phyloP scores from a whole-genome alignment of 768 basidiomycete species.

The Tremella fuciformis region DNA sequence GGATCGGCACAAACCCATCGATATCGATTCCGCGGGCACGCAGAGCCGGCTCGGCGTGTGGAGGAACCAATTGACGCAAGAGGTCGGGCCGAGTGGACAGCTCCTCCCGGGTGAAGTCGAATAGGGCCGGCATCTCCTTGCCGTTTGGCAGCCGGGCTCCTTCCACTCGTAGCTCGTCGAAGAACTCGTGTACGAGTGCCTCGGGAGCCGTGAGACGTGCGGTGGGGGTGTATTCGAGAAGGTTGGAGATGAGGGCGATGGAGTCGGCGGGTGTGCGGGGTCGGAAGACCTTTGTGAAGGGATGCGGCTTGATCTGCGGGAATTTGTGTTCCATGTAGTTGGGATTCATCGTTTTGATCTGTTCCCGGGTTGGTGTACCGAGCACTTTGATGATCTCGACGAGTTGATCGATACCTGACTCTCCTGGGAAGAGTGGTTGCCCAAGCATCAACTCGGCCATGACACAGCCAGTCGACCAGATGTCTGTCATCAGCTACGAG shows the following conservation, averaged over 20 bases:
- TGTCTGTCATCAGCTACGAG: constrained; percentile 59
- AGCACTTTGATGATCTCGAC: constrained; percentile 99
- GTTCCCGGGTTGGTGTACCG: constrained; percentile 95
- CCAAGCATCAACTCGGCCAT: constrained; percentile 99
- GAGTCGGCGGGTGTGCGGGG: constrained; percentile 94
- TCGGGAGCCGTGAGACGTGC: constrained; percentile 75
- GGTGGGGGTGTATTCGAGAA: constrained; percentile 97
- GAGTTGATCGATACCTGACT: constrained; percentile 92
- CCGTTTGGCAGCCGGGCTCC: constrained; percentile 95
- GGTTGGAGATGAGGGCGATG: constrained; percentile 88
- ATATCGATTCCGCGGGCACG: constrained; percentile 78
- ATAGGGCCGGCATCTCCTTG: constrained; percentile 88
- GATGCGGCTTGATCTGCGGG: constrained; percentile 99
- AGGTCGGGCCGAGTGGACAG: constrained; percentile 94
- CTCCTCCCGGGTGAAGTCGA: constrained; percentile 96
- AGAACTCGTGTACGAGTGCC: constrained; percentile 65
- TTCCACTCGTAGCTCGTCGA: constrained; percentile 88
- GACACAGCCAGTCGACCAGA: constrained; percentile 99
- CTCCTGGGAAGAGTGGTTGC: constrained; percentile 97
- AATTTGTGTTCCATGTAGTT: constrained; percentile 99
- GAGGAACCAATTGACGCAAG: constrained; percentile 84
- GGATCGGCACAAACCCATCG: constrained; percentile 93
- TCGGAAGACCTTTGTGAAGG: constrained; percentile 98
- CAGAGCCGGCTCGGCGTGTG: constrained; percentile 84
- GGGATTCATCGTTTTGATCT: constrained; percentile 99